Percentiles rank a stretch among this genome's conserved stretches.
Conservation (phyloP, 306 rosid species). For the Prunus mume region DNA sequence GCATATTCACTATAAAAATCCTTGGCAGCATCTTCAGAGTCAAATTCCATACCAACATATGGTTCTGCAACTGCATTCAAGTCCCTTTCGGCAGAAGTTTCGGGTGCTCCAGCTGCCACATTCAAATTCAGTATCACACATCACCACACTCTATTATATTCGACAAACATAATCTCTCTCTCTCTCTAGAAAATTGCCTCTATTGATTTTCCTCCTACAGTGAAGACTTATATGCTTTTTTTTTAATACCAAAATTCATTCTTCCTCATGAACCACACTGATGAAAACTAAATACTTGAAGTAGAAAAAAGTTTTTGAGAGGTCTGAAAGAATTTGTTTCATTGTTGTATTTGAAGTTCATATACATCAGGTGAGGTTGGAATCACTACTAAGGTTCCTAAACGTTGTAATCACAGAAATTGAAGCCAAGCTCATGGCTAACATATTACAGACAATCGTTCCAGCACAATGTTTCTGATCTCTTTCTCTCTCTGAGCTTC, state of each 20-base stretch:
- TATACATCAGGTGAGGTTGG: neutral
- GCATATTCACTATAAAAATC: slow-evolving; percentile 5
- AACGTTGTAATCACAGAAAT: neutral
- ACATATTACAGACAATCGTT: neutral
- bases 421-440: neutral
- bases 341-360: neutral
- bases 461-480: neutral
- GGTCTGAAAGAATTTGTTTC: neutral
- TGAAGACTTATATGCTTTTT: neutral
- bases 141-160: neutral
- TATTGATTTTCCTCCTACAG: neutral
- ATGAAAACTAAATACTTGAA: neutral
- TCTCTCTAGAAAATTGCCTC: neutral
- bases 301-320: neutral
- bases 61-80: slow-evolving; percentile 4
- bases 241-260: neutral
- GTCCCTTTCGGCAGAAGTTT: neutral
- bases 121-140: neutral
- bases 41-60: slow-evolving; percentile 5
- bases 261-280: neutral
- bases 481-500: neutral
- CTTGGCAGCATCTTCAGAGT: slow-evolving; percentile 10
- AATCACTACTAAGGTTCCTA: neutral
- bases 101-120: neutral
- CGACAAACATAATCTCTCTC: neutral